A percentile compares a stretch with the other conserved stretches of the same genome.
These are phyloP conservation scores for Monosporascus sp. DNA, from an alignment of 2,329 filamentous ascomycete genomes.

Conservation along the genomic window DNA sequence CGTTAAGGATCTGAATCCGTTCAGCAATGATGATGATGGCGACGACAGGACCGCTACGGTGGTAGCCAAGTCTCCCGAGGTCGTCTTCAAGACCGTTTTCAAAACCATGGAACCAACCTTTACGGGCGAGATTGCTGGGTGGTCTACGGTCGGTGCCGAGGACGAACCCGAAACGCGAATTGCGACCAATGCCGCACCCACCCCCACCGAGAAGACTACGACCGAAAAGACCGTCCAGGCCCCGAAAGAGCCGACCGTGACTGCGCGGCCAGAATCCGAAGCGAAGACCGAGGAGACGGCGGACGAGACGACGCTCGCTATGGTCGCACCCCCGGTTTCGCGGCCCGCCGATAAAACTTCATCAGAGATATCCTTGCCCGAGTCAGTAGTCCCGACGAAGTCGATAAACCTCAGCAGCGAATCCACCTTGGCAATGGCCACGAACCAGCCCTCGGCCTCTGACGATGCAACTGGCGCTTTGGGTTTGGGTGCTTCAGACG, in stretches of 20 bases:
- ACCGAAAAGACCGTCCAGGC: neutral
- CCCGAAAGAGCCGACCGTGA: neutral
- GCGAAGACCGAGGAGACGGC: conserved; percentile 5
- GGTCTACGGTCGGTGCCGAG: conserved; percentile 30
- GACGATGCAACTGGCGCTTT: conserved; percentile 1
- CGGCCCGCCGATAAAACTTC: no score
- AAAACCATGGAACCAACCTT: conserved; percentile 37
- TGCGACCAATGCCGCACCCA: conserved; percentile 1
- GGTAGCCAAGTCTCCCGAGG: conserved; percentile 18
- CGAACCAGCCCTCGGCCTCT: conserved; percentile 8
- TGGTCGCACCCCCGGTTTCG: neutral
- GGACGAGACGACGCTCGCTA: neutral
- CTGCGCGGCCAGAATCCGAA: conserved; percentile 3
- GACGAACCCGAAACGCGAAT: conserved; percentile 15
- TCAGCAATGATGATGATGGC: conserved; percentile 6
- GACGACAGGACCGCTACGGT: conserved; percentile 9
- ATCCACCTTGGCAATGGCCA: conserved; percentile 22
- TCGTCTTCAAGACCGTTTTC: conserved; percentile 33
- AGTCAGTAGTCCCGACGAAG: conserved; percentile 15
- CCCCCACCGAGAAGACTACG: neutral
- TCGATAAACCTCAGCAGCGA: conserved; percentile 23
- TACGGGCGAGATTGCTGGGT: conserved; percentile 36
- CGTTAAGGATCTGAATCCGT: conserved; percentile 22
- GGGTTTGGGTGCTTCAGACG: neutral
- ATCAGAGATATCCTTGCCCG: conserved; percentile 7